A percentile compares a stretch with the other conserved stretches of the same genome.
These are phyloP conservation scores for Geotrichum aggregatum DNA, from an alignment of 1,139 yeast genomes.

Conservation along the genomic window DNA sequence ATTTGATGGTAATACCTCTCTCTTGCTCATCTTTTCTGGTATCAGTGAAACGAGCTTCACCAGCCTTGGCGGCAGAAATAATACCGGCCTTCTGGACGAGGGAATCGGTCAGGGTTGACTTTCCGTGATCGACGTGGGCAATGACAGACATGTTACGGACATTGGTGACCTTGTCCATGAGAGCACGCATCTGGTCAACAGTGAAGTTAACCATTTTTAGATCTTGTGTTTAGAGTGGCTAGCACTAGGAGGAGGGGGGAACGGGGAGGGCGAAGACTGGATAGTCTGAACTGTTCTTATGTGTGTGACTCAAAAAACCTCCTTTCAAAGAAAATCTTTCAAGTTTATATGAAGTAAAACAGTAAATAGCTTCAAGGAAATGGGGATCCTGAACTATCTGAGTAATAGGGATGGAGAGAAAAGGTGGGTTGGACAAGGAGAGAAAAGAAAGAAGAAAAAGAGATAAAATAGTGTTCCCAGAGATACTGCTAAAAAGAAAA, in stretches of 20 bases:
- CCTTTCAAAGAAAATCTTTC: slow-evolving; percentile 1
- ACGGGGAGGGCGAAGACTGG: slow-evolving; percentile 1
- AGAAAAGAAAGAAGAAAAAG: slow-evolving; percentile 18
- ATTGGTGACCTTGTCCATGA: slow-evolving; percentile 99
- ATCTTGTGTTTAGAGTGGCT: slow-evolving; percentile 4
- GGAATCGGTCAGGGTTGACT: slow-evolving; percentile 98
- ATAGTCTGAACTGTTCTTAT: background rate
- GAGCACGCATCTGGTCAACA: slow-evolving; percentile 81
- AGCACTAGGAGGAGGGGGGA: background rate
- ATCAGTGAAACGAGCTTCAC: slow-evolving; percentile 99
- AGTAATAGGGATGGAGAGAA: too few species aligned
- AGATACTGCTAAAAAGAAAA: too few species aligned
- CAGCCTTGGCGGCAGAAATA: slow-evolving; percentile 98
- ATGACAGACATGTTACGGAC: slow-evolving; percentile 99
- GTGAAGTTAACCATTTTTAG: slow-evolving; percentile 37
- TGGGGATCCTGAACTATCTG: too few species aligned
- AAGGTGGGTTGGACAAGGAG: slow-evolving; percentile 18
- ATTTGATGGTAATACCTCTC: slow-evolving; percentile 99
- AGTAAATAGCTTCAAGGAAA: too few species aligned
- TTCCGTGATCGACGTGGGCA: slow-evolving; percentile 99
- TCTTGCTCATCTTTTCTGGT: slow-evolving; percentile 99
- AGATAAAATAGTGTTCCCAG: background rate
- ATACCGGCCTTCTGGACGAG: slow-evolving; percentile 99
- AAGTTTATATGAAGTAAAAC: too few species aligned
- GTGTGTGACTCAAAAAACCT: background rate